Evolutionary conservation across 208 protist genomes (phyloP).

Genomic region (Trypanosoma brucei): DNA sequence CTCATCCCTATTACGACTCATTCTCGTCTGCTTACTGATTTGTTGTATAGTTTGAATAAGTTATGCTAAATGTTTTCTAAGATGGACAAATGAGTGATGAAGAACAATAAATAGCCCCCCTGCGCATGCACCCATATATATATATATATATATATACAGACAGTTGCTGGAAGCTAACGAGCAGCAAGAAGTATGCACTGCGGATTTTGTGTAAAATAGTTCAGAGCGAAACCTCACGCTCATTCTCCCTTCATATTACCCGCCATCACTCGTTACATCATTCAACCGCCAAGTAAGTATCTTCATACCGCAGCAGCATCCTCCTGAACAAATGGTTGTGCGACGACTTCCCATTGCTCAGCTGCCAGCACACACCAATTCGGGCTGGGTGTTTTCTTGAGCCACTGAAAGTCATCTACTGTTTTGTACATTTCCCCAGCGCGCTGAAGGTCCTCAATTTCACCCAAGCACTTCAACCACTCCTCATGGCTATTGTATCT

Average conservation of each 20-base stretch:
- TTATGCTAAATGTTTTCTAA: background rate
- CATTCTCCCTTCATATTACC: no score
- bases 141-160: no score
- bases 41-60: slow-evolving; percentile 27
- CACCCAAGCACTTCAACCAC: slow-evolving; percentile 60
- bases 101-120: no score
- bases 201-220: no score
- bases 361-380: slow-evolving; percentile 67
- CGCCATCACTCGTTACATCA: no score
- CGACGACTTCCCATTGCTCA: slow-evolving; percentile 24
- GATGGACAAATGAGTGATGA: no score
- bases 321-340: slow-evolving; percentile 11
- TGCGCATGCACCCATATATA: no score
- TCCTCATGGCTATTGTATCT: slow-evolving; percentile 38
- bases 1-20: slow-evolving; percentile 58
- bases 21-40: slow-evolving; percentile 47
- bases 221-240: no score
- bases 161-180: no score
- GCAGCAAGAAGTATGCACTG: no score
- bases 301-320: background rate
- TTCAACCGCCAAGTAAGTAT: no score
- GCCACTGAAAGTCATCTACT: slow-evolving; percentile 88
- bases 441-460: slow-evolving; percentile 31
- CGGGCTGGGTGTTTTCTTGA: slow-evolving; percentile 70
- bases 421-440: slow-evolving; percentile 36